These are phyloP conservation scores for Musa troglodytarum DNA, from an alignment of 176 grass and related monocot genomes.

Conservation along the genomic window DNA sequence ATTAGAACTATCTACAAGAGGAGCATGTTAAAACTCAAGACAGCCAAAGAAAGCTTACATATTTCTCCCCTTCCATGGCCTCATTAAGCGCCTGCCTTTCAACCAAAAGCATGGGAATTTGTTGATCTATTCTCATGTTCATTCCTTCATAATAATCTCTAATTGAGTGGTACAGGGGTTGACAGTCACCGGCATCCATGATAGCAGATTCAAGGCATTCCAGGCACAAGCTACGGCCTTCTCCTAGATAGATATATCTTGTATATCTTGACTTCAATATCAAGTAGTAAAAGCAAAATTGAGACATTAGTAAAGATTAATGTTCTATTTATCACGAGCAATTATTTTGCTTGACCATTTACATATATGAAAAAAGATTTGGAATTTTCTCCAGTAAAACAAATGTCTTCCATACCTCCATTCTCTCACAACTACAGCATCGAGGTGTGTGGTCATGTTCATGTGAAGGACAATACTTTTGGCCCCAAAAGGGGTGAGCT, in stretches of 20 bases:
- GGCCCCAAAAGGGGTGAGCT: slow-evolving; percentile 85
- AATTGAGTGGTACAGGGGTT: slow-evolving; percentile 78
- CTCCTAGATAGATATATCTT: slow-evolving; percentile 69
- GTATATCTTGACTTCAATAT: slow-evolving; percentile 55
- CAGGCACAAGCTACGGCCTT: slow-evolving; percentile 75
- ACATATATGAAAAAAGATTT: not conserved
- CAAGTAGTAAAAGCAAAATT: slow-evolving; percentile 13
- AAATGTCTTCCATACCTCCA: slow-evolving; percentile 45
- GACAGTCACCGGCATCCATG: slow-evolving; percentile 89
- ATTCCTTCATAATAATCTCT: slow-evolving; percentile 95
- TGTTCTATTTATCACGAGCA: not conserved
- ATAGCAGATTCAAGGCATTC: slow-evolving; percentile 80
- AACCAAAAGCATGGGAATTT: slow-evolving; percentile 95
- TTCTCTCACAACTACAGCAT: slow-evolving; percentile 85
- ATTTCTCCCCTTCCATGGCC: slow-evolving; percentile 93
- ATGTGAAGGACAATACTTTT: slow-evolving; percentile 80
- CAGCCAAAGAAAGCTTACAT: slow-evolving; percentile 33
- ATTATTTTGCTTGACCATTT: not conserved
- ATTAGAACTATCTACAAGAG: not conserved
- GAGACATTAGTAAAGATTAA: not conserved
- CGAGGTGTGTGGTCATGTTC: slow-evolving; percentile 60
- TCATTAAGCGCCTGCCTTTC: slow-evolving; percentile 96
- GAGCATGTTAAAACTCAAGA: not conserved
- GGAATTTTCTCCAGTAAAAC: not conserved
- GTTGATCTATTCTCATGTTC: slow-evolving; percentile 96